Evolutionary conservation across 164 flowering plant genomes (phyloP).

Genomic region (Vitis riparia): DNA sequence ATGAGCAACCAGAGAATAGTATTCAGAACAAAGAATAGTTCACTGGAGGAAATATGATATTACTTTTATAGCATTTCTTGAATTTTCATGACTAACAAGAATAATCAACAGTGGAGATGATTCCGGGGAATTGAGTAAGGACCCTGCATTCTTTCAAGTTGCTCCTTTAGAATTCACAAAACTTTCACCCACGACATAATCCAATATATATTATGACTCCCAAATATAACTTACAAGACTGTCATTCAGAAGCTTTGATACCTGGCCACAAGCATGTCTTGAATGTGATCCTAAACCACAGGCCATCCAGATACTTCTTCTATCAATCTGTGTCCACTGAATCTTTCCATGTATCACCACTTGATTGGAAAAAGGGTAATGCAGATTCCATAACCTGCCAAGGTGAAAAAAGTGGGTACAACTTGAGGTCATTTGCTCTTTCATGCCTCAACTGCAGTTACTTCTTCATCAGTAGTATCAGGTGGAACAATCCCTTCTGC

Average conservation of each 20-base stretch:
- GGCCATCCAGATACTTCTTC: not conserved
- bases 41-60: too few species aligned
- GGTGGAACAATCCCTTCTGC: slow-evolving; percentile 32
- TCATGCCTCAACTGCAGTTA: slow-evolving; percentile 51
- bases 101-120: not conserved
- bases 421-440: not conserved
- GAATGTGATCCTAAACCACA: not conserved
- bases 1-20: too few species aligned
- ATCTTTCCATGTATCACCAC: not conserved
- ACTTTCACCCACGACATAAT: not conserved
- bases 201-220: not conserved
- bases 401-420: not conserved
- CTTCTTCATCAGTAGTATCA: slow-evolving; percentile 58
- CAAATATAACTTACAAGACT: slow-evolving; percentile 3
- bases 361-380: not conserved
- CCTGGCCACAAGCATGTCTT: not conserved
- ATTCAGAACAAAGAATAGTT: too few species aligned
- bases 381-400: not conserved
- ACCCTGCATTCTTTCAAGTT: not conserved
- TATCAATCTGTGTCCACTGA: not conserved
- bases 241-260: not conserved
- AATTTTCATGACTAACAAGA: not conserved
- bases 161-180: slow-evolving; percentile 2
- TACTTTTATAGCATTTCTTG: too few species aligned
- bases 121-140: not conserved